phyloP scores from a whole-genome alignment of 768 basidiomycete species.

The Xerocomellus intermedius region DNA sequence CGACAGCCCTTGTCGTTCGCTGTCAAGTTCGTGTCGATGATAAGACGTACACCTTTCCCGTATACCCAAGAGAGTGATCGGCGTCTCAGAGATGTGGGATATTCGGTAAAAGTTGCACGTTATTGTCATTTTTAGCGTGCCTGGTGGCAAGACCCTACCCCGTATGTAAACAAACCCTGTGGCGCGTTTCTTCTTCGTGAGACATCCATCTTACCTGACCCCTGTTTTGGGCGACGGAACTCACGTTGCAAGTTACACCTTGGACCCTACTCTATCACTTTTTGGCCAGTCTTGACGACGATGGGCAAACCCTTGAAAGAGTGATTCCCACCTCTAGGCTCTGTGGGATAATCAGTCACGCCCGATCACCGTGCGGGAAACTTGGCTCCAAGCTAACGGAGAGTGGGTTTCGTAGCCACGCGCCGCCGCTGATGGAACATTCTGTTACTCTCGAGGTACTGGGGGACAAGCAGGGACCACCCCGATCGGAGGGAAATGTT shows the following conservation, averaged over 20 bases:
- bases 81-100: constrained; percentile 6
- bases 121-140: constrained; percentile 16
- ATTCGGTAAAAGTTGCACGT: constrained; percentile 16
- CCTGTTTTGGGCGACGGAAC: constrained; percentile 10
- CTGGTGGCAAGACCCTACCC: constrained; percentile 14
- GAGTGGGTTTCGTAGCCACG: constrained; percentile 1
- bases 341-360: constrained; percentile 17
- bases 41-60: constrained; percentile 1
- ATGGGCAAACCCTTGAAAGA: background rate
- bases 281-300: background rate
- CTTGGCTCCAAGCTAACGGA: constrained; percentile 14
- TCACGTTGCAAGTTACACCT: background rate
- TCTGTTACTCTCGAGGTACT: background rate
- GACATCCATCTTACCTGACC: background rate
- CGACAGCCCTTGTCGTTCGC: background rate
- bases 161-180: constrained; percentile 19
- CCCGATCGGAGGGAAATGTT: background rate
- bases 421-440: background rate
- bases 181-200: background rate
- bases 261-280: background rate
- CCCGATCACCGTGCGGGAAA: background rate
- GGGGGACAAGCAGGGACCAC: constrained; percentile 11
- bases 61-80: constrained; percentile 11
- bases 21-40: background rate
- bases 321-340: constrained; percentile 24